These are phyloP conservation scores for Solanum corneliomulleri DNA, from an alignment of 257 asterid species.

Conservation along the genomic window DNA sequence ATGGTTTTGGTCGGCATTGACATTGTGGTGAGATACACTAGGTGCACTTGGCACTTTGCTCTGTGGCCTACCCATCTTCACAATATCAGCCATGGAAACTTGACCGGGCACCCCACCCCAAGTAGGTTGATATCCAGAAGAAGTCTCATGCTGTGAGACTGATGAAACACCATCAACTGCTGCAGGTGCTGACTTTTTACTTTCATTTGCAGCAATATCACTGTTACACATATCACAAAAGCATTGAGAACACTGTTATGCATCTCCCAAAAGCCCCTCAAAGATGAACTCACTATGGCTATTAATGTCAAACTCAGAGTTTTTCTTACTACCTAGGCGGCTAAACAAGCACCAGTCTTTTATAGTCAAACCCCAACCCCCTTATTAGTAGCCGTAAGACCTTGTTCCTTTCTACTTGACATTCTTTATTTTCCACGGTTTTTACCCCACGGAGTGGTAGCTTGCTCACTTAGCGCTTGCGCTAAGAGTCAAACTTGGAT, in stretches of 20 bases:
- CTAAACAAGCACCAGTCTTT: too few relatives aligned
- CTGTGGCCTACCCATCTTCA: slow-evolving; percentile 84
- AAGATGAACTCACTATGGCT: not conserved
- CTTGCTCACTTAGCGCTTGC: too few relatives aligned
- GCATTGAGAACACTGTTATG: not conserved
- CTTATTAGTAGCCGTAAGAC: too few relatives aligned
- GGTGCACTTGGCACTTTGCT: slow-evolving; percentile 24
- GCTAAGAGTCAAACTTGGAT: too few relatives aligned
- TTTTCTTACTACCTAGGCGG: too few relatives aligned
- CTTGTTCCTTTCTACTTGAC: too few relatives aligned
- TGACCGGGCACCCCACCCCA: slow-evolving; percentile 72
- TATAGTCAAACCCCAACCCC: too few relatives aligned
- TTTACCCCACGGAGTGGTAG: too few relatives aligned
- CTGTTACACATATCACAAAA: slow-evolving; percentile 23
- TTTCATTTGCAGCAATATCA: slow-evolving; percentile 33
- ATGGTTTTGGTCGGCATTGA: slow-evolving; percentile 20
- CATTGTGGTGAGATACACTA: slow-evolving; percentile 23
- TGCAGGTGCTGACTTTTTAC: slow-evolving; percentile 23
- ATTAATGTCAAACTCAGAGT: too few relatives aligned
- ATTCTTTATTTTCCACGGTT: too few relatives aligned
- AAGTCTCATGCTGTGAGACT: slow-evolving; percentile 19
- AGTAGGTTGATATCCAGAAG: slow-evolving; percentile 45
- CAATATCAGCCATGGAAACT: slow-evolving; percentile 89
- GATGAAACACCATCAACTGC: slow-evolving; percentile 29
- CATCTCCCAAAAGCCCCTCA: not conserved